A percentile compares a stretch with the other conserved stretches of the same genome.
These are phyloP conservation scores for Pseudocercospora fijiensis DNA, from an alignment of 2,329 filamentous ascomycete genomes.

Conservation along the genomic window DNA sequence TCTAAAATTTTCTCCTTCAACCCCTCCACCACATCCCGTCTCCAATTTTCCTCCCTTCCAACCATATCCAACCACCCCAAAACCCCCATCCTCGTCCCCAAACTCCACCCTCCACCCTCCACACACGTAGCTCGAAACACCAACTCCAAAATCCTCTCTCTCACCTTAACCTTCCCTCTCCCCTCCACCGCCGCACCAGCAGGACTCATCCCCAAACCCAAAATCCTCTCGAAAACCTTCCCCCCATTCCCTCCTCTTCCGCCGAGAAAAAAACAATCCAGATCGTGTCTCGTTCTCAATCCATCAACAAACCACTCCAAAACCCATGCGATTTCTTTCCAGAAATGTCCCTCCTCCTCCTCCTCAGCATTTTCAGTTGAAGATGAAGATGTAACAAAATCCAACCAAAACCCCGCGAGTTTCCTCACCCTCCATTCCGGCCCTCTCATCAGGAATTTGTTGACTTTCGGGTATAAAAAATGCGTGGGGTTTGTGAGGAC, in stretches of 20 bases:
- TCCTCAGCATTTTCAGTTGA: background rate
- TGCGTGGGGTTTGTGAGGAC: conserved; percentile 76
- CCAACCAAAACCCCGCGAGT: conserved; percentile 60
- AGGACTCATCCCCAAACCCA: conserved; percentile 67
- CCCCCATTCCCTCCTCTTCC: conserved; percentile 57
- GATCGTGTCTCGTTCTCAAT: conserved; percentile 59
- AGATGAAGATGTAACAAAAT: conserved; percentile 71
- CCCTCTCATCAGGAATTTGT: conserved; percentile 74
- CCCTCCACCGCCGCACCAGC: conserved; percentile 47
- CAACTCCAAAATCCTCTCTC: conserved; percentile 61
- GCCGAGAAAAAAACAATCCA: conserved; percentile 63
- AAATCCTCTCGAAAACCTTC: conserved; percentile 68
- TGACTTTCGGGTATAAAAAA: conserved; percentile 80
- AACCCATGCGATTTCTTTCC: conserved; percentile 72
- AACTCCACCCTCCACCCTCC: conserved; percentile 72
- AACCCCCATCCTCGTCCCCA: conserved; percentile 73
- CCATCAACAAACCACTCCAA: conserved; percentile 68
- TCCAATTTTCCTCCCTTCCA: conserved; percentile 41
- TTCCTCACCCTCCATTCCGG: conserved; percentile 68
- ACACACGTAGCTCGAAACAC: conserved; percentile 67
- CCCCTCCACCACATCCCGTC: conserved; percentile 50
- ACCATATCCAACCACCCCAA: conserved; percentile 72
- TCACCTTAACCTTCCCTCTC: conserved; percentile 52
- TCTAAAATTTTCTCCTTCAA: conserved; percentile 61
- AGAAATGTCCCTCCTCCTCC: conserved; percentile 69